Evolutionary conservation across 306 rosid species (phyloP).

Genomic region (Pyrus pyrifolia): DNA sequence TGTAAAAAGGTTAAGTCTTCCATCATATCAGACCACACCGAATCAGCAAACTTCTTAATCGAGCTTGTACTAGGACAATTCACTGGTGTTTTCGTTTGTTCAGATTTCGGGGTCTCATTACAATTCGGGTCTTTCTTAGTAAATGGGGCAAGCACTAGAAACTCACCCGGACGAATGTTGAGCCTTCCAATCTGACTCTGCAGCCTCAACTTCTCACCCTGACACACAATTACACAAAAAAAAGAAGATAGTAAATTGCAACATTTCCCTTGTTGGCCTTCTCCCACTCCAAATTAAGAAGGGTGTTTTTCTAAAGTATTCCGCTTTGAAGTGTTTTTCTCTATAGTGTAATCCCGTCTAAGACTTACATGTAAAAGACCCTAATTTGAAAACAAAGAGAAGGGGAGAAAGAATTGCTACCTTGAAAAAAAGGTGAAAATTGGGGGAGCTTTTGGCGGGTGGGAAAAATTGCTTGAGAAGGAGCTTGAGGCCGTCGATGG

Average conservation of each 20-base stretch:
- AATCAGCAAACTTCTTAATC: constrained; percentile 42
- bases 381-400: neutral
- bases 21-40: constrained; percentile 66
- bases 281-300: too few species aligned
- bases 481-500: constrained; percentile 58
- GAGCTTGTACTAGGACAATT: constrained; percentile 23
- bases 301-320: too few species aligned
- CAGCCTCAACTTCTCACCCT: constrained; percentile 68
- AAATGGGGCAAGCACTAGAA: constrained; percentile 67
- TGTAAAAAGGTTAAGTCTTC: constrained; percentile 56
- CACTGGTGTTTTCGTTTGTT: constrained; percentile 18
- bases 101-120: constrained; percentile 16
- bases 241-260: too few species aligned
- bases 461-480: constrained; percentile 53
- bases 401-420: constrained; percentile 11
- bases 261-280: too few species aligned
- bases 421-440: constrained; percentile 82
- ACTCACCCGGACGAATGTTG: constrained; percentile 36
- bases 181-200: constrained; percentile 32
- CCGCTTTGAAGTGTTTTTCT: too few species aligned
- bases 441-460: constrained; percentile 48
- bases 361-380: too few species aligned
- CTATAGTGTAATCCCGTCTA: too few species aligned
- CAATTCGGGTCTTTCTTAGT: constrained; percentile 33
- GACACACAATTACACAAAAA: constrained; percentile 6